Percentiles rank a stretch among this genome's conserved stretches.
Evolutionary conservation across 208 protist species (phyloP).

Genomic region (Trichomonas tenax): DNA sequence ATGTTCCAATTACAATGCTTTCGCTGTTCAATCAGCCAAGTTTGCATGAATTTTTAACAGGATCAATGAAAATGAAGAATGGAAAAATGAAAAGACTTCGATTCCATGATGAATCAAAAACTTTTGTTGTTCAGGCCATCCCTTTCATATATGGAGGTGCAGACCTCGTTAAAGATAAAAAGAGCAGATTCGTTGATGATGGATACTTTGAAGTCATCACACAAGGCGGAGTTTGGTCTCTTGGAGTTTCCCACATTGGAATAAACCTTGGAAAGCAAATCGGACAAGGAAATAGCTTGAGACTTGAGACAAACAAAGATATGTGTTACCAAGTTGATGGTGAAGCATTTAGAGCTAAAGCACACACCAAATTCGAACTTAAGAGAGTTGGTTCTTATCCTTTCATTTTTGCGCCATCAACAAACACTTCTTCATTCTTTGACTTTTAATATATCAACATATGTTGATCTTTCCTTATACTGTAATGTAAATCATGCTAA

Average conservation of each 20-base stretch:
- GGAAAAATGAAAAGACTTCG: neutral
- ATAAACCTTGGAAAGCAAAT: neutral
- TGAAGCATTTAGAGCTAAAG: neutral
- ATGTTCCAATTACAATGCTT: neutral
- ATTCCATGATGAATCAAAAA: neutral
- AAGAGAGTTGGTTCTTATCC: neutral
- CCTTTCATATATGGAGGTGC: neutral
- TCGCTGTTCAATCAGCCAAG: neutral
- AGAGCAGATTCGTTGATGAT: neutral
- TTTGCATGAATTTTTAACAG: neutral
- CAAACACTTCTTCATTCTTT: no score
- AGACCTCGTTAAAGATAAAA: neutral
- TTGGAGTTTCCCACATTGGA: neutral
- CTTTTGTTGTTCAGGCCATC: neutral
- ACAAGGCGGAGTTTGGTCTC: neutral
- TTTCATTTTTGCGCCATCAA: neutral
- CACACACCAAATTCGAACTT: neutral
- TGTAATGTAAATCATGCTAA: no score
- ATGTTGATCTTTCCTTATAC: no score
- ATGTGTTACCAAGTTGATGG: neutral
- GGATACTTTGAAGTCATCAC: neutral
- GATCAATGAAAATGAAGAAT: neutral
- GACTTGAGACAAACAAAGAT: neutral
- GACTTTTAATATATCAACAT: no score
- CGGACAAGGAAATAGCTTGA: neutral